Base-by-base conservation (phyloP, 2,329 filamentous ascomycete genomes). In the Ophiostoma sp. region DNA sequence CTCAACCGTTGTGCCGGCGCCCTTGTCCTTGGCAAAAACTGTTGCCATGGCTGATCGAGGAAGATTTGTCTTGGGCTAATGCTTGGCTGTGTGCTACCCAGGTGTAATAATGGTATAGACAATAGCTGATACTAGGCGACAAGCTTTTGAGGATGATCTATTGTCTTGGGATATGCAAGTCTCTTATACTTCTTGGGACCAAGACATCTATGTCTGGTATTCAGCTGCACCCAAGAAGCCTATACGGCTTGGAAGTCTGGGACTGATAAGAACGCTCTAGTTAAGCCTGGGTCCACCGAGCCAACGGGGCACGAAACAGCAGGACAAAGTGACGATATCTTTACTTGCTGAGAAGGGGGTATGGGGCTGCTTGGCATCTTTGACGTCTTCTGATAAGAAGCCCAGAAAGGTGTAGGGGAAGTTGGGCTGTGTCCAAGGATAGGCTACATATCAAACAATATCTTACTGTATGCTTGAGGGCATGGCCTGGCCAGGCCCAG, bases 1-100 rank as follows among this genome's bases (percentile, higher is more conserved):
- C 49, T 27, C 49, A 4, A 55, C 49, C 49, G 49, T 55, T 8
- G 49, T 27, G n/a, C 49, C 3, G 49, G 49, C n/a, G 49, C 49
- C 49, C n/a, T 55, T 55, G 49, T 55, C 49, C n/a, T 55, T 55
- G n/a, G 49, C 49, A 55, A 55, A 55, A 6, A 55, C 49, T 55
- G 49, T 55, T 6, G 49, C 49, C 49, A 55, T 55, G 49, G 12
- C 5, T 7, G 49, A 11, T 36, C 4, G 18, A 18, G 27, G 27
- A 27, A 27, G 27, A 27, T 27, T 1, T 52, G 47, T 18, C 16
- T 52, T 12, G 49, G 8, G 18, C 7, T 47, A 12, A 55, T 55
- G 11, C 49, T 55, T 55, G 49, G 6, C n/a, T 55, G 27, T 36
- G 49, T 18, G 27, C 18, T 27, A 1, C 18, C 8, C 49, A 14